Evolutionary conservation across 116 monocot genomes (phyloP).

Genomic region (Phalaenopsis hybrid): DNA sequence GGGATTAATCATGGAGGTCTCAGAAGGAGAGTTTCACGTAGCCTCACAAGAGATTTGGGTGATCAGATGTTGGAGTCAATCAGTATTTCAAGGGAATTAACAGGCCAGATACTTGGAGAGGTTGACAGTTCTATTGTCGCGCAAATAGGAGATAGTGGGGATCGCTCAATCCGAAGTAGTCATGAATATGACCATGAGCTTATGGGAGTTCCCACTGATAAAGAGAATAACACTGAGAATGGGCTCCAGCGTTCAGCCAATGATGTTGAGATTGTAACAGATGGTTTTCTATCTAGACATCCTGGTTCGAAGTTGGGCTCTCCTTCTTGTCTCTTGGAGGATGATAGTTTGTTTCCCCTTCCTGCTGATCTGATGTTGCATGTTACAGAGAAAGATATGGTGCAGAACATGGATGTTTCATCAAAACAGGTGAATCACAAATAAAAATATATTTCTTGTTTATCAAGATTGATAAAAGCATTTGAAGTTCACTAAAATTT

Average conservation of each 20-base stretch:
- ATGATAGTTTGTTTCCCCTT: conserved; percentile 20
- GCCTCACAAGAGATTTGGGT: conserved; percentile 31
- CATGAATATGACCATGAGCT: conserved; percentile 13
- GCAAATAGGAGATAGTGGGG: conserved; percentile 59
- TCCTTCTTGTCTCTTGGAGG: conserved; percentile 21
- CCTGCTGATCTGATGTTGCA: conserved; percentile 31
- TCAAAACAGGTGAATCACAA: conserved; percentile 14
- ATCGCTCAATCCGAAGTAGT: conserved; percentile 21
- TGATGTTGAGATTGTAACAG: conserved; percentile 13
- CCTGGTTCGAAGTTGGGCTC: background rate
- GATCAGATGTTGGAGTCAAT: conserved; percentile 25
- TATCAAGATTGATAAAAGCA: background rate
- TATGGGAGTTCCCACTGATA: background rate
- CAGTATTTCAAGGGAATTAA: conserved; percentile 38
- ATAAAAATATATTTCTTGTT: background rate
- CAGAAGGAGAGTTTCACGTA: conserved; percentile 22
- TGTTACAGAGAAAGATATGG: conserved; percentile 17
- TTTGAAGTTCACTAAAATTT: conserved; percentile 1
- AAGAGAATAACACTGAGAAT: conserved; percentile 11
- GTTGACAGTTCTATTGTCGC: conserved; percentile 45
- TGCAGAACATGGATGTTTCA: conserved; percentile 9
- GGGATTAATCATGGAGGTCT: conserved; percentile 18
- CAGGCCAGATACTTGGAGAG: conserved; percentile 29
- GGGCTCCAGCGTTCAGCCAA: conserved; percentile 7
- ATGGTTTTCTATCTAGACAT: background rate